A percentile compares a stretch with the other conserved stretches of the same genome.
Conservation (phyloP, 371 early-diverging fungal genomes). For the Lichtheimia hyalospora region DNA sequence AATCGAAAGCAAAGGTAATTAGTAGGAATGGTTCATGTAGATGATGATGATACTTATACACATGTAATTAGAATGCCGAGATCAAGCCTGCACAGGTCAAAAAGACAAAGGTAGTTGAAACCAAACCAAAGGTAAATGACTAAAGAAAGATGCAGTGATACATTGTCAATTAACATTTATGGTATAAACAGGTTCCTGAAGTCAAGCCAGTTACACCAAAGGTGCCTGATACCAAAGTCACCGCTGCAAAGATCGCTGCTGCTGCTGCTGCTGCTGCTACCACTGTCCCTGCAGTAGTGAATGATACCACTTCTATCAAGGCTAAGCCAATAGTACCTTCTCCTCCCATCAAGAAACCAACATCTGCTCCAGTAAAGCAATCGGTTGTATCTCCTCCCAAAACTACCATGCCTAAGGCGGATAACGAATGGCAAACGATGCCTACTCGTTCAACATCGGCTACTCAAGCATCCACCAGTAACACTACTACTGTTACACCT, state of each 20-base stretch:
- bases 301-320: no score
- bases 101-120: no score
- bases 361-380: not conserved
- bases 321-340: not conserved
- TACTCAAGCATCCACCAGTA: not conserved
- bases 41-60: no score
- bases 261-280: slow-evolving; percentile 11
- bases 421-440: not conserved
- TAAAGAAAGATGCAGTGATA: no score
- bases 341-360: not conserved
- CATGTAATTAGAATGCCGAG: no score
- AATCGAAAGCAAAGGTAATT: no score
- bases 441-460: not conserved
- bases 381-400: not conserved
- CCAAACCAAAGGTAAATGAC: no score
- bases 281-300: not conserved
- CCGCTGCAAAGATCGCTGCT: slow-evolving; percentile 51
- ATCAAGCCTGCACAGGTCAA: no score
- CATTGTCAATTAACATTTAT: no score
- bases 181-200: no score
- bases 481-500: not conserved
- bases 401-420: not conserved
- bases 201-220: slow-evolving; percentile 1
- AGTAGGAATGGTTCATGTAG: no score
- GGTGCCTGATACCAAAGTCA: slow-evolving; percentile 14